Conservation (phyloP, 345 rosid genomes). For the Conringia planisiliqua region DNA sequence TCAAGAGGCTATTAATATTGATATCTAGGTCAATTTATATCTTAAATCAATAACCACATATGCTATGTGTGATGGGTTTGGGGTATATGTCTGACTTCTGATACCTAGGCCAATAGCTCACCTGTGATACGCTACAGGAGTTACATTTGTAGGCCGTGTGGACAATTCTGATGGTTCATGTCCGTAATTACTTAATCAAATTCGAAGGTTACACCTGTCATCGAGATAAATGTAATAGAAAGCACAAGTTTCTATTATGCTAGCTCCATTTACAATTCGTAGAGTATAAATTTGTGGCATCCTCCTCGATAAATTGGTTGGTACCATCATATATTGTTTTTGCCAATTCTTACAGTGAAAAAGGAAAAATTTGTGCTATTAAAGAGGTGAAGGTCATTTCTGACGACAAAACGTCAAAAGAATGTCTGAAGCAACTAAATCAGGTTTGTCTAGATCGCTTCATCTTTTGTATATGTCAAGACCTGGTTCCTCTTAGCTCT, state of each 20-base stretch:
- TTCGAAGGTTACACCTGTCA: background rate
- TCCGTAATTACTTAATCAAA: background rate
- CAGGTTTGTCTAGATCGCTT: conserved; percentile 40
- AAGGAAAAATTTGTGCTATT: conserved; percentile 94
- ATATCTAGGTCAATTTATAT: background rate
- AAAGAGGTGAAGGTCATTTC: conserved; percentile 85
- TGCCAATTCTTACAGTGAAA: conserved; percentile 49
- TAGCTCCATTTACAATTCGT: background rate
- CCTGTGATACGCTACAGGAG: background rate
- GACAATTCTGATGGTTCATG: conserved; percentile 3
- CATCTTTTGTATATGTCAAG: background rate
- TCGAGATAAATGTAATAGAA: conserved; percentile 6
- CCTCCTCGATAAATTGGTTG: background rate
- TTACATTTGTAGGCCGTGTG: background rate
- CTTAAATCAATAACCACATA: background rate
- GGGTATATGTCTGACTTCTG: background rate
- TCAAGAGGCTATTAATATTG: background rate
- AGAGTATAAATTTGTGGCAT: background rate
- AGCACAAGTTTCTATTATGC: background rate
- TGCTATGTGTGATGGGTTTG: background rate
- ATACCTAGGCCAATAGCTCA: background rate
- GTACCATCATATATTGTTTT: background rate
- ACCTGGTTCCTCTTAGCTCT: background rate
- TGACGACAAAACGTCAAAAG: conserved; percentile 81
- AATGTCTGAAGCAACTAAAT: conserved; percentile 84